A percentile compares a stretch with the other conserved stretches of the same genome.
Evolutionary conservation across 2,329 filamentous ascomycete genomes (phyloP).

Genomic region (Pyrenophora graminea): DNA sequence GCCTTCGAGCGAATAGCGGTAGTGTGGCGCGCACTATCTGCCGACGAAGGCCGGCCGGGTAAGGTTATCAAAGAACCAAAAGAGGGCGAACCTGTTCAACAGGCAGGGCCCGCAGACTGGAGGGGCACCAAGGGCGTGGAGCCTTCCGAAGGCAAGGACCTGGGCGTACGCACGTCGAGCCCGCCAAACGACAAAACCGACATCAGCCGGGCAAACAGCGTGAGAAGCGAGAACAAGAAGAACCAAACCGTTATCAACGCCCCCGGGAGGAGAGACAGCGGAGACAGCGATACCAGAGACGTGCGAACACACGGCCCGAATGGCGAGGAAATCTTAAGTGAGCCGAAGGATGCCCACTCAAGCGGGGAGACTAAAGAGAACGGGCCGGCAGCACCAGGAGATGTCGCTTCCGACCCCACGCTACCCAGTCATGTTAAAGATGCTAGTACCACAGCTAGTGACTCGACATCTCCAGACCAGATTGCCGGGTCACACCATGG

Average conservation of each 20-base stretch:
- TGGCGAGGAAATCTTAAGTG: constrained; percentile 39
- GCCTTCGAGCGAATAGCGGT: constrained; percentile 83
- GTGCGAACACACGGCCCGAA: constrained; percentile 47
- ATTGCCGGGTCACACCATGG: constrained; percentile 24
- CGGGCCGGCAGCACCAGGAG: constrained; percentile 14
- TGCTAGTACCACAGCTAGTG: constrained; percentile 6
- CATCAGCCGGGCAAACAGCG: constrained; percentile 74
- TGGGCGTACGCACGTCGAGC: constrained; percentile 70
- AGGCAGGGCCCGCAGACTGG: constrained; percentile 76
- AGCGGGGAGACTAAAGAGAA: constrained; percentile 21
- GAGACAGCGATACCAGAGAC: constrained; percentile 44
- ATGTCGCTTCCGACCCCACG: constrained; percentile 13
- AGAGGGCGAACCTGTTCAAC: constrained; percentile 69
- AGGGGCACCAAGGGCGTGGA: constrained; percentile 56
- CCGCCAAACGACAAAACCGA: constrained; percentile 62
- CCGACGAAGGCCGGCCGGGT: constrained; percentile 34
- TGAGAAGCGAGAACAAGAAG: constrained; percentile 53
- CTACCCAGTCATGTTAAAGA: constrained; percentile 24
- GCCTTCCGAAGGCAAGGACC: constrained; percentile 61
- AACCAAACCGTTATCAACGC: constrained; percentile 31
- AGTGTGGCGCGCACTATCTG: constrained; percentile 69
- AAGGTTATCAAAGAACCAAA: constrained; percentile 67
- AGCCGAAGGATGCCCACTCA: constrained; percentile 26
- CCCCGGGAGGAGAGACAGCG: constrained; percentile 33
- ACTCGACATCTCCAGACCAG: constrained; percentile 9